Percentiles rank a stretch among this genome's conserved stretches.
phyloP scores from a whole-genome alignment of 192 early-diverging fungal genomes.

The Podila horticola region DNA sequence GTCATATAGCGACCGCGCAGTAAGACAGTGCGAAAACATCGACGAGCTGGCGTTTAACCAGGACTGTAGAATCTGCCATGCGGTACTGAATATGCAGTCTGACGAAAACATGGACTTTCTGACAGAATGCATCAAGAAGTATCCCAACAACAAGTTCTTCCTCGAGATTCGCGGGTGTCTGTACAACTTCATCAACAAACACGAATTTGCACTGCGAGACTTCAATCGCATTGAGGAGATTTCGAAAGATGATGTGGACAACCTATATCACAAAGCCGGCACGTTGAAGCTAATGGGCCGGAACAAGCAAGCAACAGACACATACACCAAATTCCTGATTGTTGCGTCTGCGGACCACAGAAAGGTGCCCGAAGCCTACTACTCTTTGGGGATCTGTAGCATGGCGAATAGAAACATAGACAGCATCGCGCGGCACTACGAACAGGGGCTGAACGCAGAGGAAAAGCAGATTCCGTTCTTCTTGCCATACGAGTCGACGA shows the following conservation, averaged over 20 bases:
- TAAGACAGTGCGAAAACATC: conserved; percentile 22
- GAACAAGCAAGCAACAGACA: conserved; percentile 34
- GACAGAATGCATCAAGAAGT: conserved; percentile 45
- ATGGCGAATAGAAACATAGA: conserved; percentile 13
- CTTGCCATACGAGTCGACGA: conserved; percentile 35
- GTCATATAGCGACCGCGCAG: conserved; percentile 24
- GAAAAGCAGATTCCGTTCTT: conserved; percentile 42
- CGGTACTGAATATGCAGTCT: conserved; percentile 32
- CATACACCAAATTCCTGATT: conserved; percentile 35
- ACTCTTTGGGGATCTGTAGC: conserved; percentile 25
- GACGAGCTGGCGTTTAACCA: conserved; percentile 42
- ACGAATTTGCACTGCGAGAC: conserved; percentile 37
- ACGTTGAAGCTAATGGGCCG: conserved; percentile 43
- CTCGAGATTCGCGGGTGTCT: conserved; percentile 33
- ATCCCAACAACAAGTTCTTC: conserved; percentile 45
- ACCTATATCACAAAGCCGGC: conserved; percentile 35
- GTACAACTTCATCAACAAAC: conserved; percentile 36
- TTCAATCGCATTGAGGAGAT: conserved; percentile 38
- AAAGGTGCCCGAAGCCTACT: conserved; percentile 42
- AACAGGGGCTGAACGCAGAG: conserved; percentile 32
- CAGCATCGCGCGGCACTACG: conserved; percentile 21
- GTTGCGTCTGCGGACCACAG: conserved; percentile 36
- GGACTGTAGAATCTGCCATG: conserved; percentile 41
- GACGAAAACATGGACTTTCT: conserved; percentile 40
- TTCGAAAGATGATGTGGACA: conserved; percentile 36